Evolutionary conservation across 1,284 basidiomycete species (phyloP), one percentile per base, ranked within the genome.

Genomic region (Pseudozyma pruni): DNA sequence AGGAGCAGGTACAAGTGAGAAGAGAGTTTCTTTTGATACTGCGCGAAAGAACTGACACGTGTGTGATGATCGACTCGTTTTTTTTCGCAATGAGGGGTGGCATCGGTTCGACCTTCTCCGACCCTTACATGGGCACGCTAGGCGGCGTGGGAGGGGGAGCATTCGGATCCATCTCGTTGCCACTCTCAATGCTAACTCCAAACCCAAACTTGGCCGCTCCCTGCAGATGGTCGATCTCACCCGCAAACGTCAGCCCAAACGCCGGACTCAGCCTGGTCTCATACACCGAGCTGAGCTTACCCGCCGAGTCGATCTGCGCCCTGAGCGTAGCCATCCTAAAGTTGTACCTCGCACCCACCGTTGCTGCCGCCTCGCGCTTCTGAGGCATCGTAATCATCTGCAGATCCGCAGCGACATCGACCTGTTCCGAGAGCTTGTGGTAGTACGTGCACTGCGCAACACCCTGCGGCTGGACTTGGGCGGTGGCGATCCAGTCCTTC

Each of bases 211-310:
- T 94, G 51, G 92, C 90, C 37, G 92, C 94, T 13, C 81, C 86
- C 75, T 95, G 96, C 86, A 93, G 90, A 87, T 98, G 95, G 83
- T 98, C 96, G 73, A 99, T 94, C 87, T 98, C 95, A 14, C 96
- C 95, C 16, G 92, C 89, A 66, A 99, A 89, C 74, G 95, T 85
- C 87, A 99, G 94, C 5, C 92, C 89, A 81, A 99, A 97, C 11
- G 92, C 90, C 9, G 96, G 96, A 20, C 92, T 92, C 83, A 98
- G 92, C 57, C 94, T 88, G 83, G 98, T 95, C 85, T 99, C 96
- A 43, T 98, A 88, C 77, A 96, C 85, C 69, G 93, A 93, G 49
- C 93, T 91, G 44, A 98, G 90, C 85, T 98, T 98, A 56, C 78
- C 76, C n/a, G 59, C 53, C 32, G 64, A 74, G 51, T 81, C 79